A percentile compares a stretch with the other conserved stretches of the same genome.
phyloP scores from a whole-genome alignment of 129 eudicot genomes.

The Flaveria sonorensis region DNA sequence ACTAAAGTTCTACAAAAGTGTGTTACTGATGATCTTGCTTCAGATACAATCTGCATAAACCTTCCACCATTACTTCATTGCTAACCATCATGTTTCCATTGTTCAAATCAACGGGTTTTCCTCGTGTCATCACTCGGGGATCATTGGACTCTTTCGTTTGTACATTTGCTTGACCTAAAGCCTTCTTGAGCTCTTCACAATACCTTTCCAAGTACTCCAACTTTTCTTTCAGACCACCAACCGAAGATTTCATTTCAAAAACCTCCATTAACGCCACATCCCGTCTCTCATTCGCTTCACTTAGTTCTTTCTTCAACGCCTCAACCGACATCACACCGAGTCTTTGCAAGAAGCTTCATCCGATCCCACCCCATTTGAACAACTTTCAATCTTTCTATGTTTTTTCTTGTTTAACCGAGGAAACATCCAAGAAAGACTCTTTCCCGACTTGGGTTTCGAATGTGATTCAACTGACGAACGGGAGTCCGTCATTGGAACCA shows the following conservation, averaged over 20 bases:
- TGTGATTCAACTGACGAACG: conserved; percentile 54
- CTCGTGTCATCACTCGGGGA: conserved; percentile 24
- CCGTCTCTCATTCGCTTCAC: conserved; percentile 67
- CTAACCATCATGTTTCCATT: conserved; percentile 67
- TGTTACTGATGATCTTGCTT: conserved; percentile 82
- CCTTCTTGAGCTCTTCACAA: conserved; percentile 82
- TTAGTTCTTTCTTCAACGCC: conserved; percentile 63
- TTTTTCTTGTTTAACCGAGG: conserved; percentile 76
- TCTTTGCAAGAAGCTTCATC: conserved; percentile 60
- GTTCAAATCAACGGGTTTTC: conserved; percentile 39
- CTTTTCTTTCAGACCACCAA: conserved; percentile 63
- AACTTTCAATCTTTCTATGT: conserved; percentile 44
- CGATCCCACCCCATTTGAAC: conserved; percentile 47
- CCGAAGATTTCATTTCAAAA: conserved; percentile 72
- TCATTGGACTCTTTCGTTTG: conserved; percentile 42
- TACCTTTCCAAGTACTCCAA: conserved; percentile 73
- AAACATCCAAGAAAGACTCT: conserved; percentile 73
- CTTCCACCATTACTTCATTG: conserved; percentile 87
- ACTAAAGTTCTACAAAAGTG: conserved; percentile 76
- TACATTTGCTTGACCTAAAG: conserved; percentile 56
- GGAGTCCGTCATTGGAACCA: conserved; percentile 73
- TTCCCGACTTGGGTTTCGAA: conserved; percentile 56
- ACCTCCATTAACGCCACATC: conserved; percentile 68
- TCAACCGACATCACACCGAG: conserved; percentile 52
- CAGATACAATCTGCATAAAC: conserved; percentile 85